Conservation (phyloP, 495 filamentous ascomycete species). For the Saxophila tyrrhenica region DNA sequence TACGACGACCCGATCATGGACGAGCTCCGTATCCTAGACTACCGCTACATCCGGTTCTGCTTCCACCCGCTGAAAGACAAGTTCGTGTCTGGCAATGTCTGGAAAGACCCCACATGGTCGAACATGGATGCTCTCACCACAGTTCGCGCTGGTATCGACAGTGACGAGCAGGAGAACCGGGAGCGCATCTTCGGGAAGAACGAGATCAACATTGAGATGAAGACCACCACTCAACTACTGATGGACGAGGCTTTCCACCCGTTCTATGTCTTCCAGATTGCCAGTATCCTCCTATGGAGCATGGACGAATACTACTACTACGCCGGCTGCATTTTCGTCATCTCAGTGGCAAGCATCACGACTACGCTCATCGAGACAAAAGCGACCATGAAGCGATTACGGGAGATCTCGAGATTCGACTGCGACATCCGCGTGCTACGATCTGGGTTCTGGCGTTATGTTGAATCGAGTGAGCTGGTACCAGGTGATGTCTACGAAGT, state of each 20-base stretch:
- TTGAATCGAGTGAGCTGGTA: constrained; percentile 77
- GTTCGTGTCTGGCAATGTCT: constrained; percentile 72
- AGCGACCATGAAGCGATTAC: constrained; percentile 82
- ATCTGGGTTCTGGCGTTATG: constrained; percentile 88
- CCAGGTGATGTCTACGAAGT: constrained; percentile 97
- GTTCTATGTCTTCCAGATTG: constrained; percentile 97
- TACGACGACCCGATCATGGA: constrained; percentile 71
- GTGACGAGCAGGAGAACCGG: constrained; percentile 74
- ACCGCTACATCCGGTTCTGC: constrained; percentile 86
- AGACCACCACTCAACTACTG: constrained; percentile 67
- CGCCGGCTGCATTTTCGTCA: constrained; percentile 87
- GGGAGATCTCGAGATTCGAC: constrained; percentile 87
- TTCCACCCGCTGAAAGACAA: constrained; percentile 81
- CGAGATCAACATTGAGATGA: constrained; percentile 81
- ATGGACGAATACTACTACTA: constrained; percentile 96
- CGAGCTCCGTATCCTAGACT: constrained; percentile 65
- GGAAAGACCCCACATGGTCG: constrained; percentile 88
- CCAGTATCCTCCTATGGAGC: constrained; percentile 89
- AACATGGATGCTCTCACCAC: constrained; percentile 43
- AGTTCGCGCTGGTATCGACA: constrained; percentile 75
- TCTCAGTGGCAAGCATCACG: constrained; percentile 83
- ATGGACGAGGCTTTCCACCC: constrained; percentile 95
- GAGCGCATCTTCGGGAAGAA: constrained; percentile 83
- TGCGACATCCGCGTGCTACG: constrained; percentile 89
- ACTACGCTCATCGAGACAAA: constrained; percentile 83